Evolutionary conservation across 495 filamentous ascomycete genomes (phyloP), one percentile per base, ranked within the genome.

Genomic region (Trichocladium uniseriatum): DNA sequence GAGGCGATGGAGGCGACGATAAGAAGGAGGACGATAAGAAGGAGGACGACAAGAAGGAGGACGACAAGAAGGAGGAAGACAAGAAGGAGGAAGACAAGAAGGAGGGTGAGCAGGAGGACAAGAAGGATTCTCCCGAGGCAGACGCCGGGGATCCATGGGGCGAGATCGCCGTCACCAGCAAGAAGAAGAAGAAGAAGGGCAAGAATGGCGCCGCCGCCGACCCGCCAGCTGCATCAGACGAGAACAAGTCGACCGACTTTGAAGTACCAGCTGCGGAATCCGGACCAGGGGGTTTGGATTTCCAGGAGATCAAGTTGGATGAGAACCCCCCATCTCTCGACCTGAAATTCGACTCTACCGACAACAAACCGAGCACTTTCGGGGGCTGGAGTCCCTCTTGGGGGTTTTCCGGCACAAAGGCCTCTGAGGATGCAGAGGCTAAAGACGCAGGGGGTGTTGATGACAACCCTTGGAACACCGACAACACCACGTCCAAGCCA

Each of bases 221-320:
- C 11, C 45, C 52, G 43, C 34, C 39, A 11, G 29, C 54, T 19
- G 36, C 50, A 9, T 28, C 47, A 15, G 50, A 55, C 10, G 60
- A 64, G 19, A 48, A 53, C 18, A 57, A 58, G 15, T 0, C 48
- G 13, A 45, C 59, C 24, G 54, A 58, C 32, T 49, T 51, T 27
- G 54, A 37, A 16, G 49, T 56, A 6, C 61, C 60, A 16, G 52
- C 34, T 10, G 39, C 57, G 7, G 41, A 56, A 34, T 43, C 52
- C 4, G 43, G 29, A 37, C 20, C 36, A 38, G 24, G 53, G 44
- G 38, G 42, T 32, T 32, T 67, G 38, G 65, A 71, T 16, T 73
- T 78, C 42, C 56, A 76, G 31, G 72, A 78, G 5, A 72, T 77
- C 55, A 75, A 76, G 43, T 52, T 77, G 29, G 66, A 73, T 49